phyloP scores from a whole-genome alignment of 768 basidiomycete genomes.

The Infundibulicybe gibba region DNA sequence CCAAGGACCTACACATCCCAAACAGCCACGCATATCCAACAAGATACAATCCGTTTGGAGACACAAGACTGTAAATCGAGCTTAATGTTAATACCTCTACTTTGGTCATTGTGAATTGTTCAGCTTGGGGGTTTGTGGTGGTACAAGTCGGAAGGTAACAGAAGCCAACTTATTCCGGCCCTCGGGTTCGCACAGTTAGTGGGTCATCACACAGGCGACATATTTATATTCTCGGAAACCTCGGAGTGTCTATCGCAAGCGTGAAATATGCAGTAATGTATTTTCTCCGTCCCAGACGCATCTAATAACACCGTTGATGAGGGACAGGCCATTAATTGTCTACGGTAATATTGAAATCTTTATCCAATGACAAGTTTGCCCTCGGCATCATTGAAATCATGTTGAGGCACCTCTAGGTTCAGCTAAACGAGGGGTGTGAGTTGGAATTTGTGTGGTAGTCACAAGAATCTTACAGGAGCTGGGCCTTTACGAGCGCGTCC shows the following conservation, averaged over 20 bases:
- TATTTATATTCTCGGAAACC: no score
- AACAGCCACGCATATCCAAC: constrained; percentile 61
- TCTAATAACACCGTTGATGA: background rate
- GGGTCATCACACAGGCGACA: constrained; percentile 1
- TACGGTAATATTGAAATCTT: constrained; percentile 19
- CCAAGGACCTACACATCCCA: constrained; percentile 59
- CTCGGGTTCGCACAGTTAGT: background rate
- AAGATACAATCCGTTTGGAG: constrained; percentile 41
- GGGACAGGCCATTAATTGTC: constrained; percentile 16
- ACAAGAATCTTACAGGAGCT: constrained; percentile 68
- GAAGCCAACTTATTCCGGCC: no score
- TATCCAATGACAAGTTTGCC: constrained; percentile 87
- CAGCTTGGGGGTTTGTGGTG: constrained; percentile 4
- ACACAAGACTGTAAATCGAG: constrained; percentile 28
- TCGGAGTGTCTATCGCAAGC: no score
- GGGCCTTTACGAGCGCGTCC: constrained; percentile 96
- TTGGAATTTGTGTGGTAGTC: background rate
- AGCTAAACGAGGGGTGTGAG: constrained; percentile 44
- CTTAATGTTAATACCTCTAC: constrained; percentile 31
- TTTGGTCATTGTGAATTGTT: constrained; percentile 22
- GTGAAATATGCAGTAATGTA: no score
- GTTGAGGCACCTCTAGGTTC: constrained; percentile 90
- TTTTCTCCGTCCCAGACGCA: constrained; percentile 3
- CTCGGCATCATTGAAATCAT: constrained; percentile 86
- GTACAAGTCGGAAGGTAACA: no score